Conservation (phyloP, 2,329 filamentous ascomycete genomes). For the Aureobasidium sp. region DNA sequence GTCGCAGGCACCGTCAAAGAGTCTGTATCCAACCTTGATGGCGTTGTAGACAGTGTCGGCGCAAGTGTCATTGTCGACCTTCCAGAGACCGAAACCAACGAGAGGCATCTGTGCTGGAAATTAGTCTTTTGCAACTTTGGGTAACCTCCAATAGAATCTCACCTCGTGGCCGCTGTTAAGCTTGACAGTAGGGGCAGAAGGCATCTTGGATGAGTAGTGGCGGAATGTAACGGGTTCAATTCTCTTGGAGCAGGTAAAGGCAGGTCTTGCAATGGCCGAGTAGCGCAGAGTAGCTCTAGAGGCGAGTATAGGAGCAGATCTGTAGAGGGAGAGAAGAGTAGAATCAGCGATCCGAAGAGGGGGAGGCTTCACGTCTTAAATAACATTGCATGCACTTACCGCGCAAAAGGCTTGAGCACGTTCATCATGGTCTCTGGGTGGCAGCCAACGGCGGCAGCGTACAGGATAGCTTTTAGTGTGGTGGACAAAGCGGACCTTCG, state of each 20-base stretch:
- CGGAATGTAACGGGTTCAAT: not conserved
- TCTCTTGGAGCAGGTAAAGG: conserved; percentile 1
- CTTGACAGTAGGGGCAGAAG: conserved; percentile 26
- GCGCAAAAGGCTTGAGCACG: conserved; percentile 14
- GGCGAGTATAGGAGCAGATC: conserved; percentile 13
- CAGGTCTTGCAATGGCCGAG: conserved; percentile 5
- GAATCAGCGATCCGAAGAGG: conserved; percentile 6
- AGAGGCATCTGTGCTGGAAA: conserved; percentile 53
- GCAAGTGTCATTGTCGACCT: conserved; percentile 64
- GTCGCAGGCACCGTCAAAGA: conserved; percentile 56
- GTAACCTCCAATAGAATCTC: not conserved
- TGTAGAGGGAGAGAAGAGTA: conserved; percentile 11
- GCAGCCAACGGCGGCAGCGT: conserved; percentile 9
- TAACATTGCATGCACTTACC: conserved; percentile 1
- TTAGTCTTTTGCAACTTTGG: not conserved
- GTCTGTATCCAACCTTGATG: conserved; percentile 53
- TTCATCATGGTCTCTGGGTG: conserved; percentile 11
- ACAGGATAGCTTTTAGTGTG: conserved; percentile 7
- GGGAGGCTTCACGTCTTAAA: conserved; percentile 4
- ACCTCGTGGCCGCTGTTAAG: conserved; percentile 32
- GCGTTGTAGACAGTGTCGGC: conserved; percentile 71
- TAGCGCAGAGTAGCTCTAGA: conserved; percentile 3
- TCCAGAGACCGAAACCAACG: conserved; percentile 75
- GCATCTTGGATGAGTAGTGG: conserved; percentile 21
- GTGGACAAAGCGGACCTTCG: conserved; percentile 4